phyloP scores from a whole-genome alignment of 495 filamentous ascomycete genomes.

The Corynascus novoguineensis region DNA sequence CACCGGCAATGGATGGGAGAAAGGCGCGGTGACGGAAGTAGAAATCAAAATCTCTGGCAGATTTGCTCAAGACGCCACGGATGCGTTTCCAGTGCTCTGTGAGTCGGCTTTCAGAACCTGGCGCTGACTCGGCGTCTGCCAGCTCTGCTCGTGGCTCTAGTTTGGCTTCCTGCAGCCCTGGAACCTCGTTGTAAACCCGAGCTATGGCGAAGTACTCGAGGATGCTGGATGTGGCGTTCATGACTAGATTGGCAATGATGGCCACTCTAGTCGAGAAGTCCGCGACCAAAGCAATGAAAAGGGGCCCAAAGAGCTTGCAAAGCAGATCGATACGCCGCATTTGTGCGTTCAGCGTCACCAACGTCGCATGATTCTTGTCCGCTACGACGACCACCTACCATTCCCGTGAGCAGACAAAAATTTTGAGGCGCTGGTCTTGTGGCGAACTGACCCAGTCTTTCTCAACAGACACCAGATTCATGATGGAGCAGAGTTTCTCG shows the following conservation, averaged over 20 bases:
- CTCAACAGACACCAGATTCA: slow-evolving; percentile 60
- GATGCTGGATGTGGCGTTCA: slow-evolving; percentile 40
- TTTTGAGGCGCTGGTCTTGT: background rate
- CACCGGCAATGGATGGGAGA: slow-evolving; percentile 50
- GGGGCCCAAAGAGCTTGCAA: slow-evolving; percentile 63
- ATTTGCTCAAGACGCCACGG: background rate
- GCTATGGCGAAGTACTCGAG: slow-evolving; percentile 57
- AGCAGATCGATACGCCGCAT: slow-evolving; percentile 69
- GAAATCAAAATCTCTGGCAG: slow-evolving; percentile 19
- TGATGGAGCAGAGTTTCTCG: slow-evolving; percentile 49
- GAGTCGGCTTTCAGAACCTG: background rate
- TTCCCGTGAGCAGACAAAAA: background rate
- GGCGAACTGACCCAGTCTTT: slow-evolving; percentile 51
- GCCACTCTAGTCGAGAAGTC: slow-evolving; percentile 31
- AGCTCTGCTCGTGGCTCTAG: background rate
- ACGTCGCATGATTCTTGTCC: background rate
- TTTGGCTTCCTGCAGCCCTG: slow-evolving; percentile 6
- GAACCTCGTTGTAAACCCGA: slow-evolving; percentile 28
- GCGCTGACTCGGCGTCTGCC: background rate
- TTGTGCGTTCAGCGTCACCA: background rate
- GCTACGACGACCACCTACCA: slow-evolving; percentile 16
- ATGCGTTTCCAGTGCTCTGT: background rate
- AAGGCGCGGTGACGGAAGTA: slow-evolving; percentile 44
- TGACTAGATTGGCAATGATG: slow-evolving; percentile 30
- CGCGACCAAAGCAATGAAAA: slow-evolving; percentile 49